phyloP scores from a whole-genome alignment of 371 early-diverging fungal genomes.

The Haplosporangium sp. region DNA sequence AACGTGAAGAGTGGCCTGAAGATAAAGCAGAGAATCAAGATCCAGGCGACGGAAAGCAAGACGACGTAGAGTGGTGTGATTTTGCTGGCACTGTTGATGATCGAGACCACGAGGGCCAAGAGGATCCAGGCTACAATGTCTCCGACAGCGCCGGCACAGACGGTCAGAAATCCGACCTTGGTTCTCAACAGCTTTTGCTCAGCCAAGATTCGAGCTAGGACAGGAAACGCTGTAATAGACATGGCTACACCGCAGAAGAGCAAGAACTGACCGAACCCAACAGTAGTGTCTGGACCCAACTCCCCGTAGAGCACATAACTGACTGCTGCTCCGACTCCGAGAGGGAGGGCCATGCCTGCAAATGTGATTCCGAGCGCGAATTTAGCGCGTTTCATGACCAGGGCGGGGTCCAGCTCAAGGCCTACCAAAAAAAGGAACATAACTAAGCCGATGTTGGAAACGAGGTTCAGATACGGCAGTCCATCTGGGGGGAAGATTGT shows the following conservation, averaged over 20 bases:
- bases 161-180: conserved; percentile 82
- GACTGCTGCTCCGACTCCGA: conserved; percentile 77
- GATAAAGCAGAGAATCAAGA: conserved; percentile 66
- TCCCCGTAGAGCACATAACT: conserved; percentile 73
- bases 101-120: conserved; percentile 85
- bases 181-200: conserved; percentile 88
- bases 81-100: conserved; percentile 72
- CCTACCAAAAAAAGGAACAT: conserved; percentile 93
- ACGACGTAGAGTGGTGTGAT: conserved; percentile 80
- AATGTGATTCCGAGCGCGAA: conserved; percentile 66
- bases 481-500: conserved; percentile 74
- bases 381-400: conserved; percentile 58
- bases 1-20: conserved; percentile 68
- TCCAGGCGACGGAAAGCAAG: conserved; percentile 70
- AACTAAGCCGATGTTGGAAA: conserved; percentile 88
- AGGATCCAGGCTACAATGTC: conserved; percentile 90
- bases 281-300: conserved; percentile 56
- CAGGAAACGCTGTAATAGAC: conserved; percentile 95
- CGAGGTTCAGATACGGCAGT: conserved; percentile 73
- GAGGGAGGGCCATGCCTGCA: conserved; percentile 82
- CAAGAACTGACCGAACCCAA: conserved; percentile 76
- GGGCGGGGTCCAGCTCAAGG: conserved; percentile 73
- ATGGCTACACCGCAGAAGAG: conserved; percentile 91
- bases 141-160: conserved; percentile 90
- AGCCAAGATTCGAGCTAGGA: conserved; percentile 91